phyloP scores from a whole-genome alignment of 75 land plant species.

The Sequoia sempervirens region DNA sequence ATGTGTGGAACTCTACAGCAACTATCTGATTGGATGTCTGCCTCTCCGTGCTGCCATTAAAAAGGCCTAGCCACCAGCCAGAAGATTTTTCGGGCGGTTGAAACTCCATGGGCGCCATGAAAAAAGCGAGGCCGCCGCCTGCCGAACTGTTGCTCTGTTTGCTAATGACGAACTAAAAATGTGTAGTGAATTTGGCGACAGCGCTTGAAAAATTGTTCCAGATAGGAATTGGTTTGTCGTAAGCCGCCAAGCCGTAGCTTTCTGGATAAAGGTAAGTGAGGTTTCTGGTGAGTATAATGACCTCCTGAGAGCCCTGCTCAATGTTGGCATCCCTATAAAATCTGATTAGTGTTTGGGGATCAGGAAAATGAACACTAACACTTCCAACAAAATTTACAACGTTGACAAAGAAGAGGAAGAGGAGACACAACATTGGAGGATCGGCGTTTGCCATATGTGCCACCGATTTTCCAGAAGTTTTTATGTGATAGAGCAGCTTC shows the following conservation, averaged over 20 bases:
- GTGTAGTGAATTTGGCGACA: not conserved
- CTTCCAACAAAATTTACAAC: no score
- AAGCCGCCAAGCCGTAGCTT: not conserved
- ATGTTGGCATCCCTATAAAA: no score
- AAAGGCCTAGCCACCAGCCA: conserved; percentile 17
- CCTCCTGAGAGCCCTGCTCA: no score
- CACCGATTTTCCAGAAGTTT: no score
- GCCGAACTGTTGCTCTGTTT: not conserved
- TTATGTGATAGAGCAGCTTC: no score
- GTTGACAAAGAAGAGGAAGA: conserved; percentile 20
- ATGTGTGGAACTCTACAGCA: conserved; percentile 51
- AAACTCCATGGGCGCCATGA: not conserved
- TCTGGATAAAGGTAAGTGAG: no score
- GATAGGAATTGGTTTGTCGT: not conserved
- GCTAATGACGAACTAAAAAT: not conserved
- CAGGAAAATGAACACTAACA: no score
- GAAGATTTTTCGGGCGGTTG: not conserved
- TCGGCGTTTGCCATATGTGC: not conserved
- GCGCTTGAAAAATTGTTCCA: not conserved
- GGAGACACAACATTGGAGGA: conserved; percentile 27
- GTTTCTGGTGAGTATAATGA: no score
- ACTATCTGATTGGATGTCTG: conserved; percentile 6
- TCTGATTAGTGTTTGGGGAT: no score
- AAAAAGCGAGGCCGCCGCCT: conserved; percentile 17
- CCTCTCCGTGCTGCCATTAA: not conserved